Conservation (phyloP, 192 early-diverging fungal genomes). For the Piromyces sp. region DNA sequence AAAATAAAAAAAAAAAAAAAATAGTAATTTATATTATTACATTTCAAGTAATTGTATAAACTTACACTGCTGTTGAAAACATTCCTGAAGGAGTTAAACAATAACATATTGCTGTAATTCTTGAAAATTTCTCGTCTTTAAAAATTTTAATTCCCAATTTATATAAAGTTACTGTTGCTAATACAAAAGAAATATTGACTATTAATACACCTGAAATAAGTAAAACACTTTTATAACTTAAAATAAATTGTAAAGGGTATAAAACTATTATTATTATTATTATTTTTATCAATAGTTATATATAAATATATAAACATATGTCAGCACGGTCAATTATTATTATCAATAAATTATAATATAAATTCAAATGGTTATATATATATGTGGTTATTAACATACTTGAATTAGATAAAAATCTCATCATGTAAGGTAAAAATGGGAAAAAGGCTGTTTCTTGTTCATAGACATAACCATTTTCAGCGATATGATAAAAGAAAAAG, state of each 20-base stretch:
- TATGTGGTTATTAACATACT: constrained; percentile 1
- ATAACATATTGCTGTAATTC: constrained; percentile 48
- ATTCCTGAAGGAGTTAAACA: constrained; percentile 56
- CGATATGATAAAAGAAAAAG: constrained; percentile 67
- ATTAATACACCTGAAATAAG: constrained; percentile 48
- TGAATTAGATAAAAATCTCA: constrained; percentile 23
- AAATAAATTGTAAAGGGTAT: constrained; percentile 16
- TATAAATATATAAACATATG: too few relatives aligned
- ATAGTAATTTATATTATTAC: too few relatives aligned
- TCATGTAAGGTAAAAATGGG: constrained; percentile 52
- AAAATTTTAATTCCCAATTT: constrained; percentile 14
- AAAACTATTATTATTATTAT: constrained; percentile 16
- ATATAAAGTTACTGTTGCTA: constrained; percentile 54
- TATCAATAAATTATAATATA: neutral
- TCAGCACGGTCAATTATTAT: too few relatives aligned
- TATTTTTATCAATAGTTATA: too few relatives aligned
- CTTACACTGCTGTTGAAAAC: constrained; percentile 68
- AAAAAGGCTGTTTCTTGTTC: constrained; percentile 86
- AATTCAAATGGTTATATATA: constrained; percentile 12
- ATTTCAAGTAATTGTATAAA: neutral
- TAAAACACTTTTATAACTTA: constrained; percentile 20
- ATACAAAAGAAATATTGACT: constrained; percentile 56
- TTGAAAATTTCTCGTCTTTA: constrained; percentile 34
- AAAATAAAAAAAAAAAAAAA: too few relatives aligned
- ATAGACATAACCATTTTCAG: constrained; percentile 57